Conservation (phyloP, 73 alveolate species). For the Blepharisma stoltei region DNA sequence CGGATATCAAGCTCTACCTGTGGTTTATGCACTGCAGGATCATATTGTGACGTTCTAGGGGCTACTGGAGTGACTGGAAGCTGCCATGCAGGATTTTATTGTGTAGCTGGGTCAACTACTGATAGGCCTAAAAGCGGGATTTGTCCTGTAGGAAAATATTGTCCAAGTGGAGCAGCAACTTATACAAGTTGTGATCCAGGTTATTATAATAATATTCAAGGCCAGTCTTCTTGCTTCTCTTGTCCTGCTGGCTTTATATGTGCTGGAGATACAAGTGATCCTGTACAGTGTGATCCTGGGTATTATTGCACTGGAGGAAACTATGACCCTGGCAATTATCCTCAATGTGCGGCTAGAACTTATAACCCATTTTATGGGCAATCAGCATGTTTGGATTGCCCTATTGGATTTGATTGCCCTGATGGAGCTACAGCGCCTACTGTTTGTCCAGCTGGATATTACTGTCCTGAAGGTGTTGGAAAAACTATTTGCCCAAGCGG, state of each 20-base stretch:
- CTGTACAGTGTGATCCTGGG: slow-evolving; percentile 54
- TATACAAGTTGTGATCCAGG: slow-evolving; percentile 28
- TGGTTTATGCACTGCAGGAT: slow-evolving; percentile 43
- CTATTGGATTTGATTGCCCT: slow-evolving; percentile 46
- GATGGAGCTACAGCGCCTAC: slow-evolving; percentile 28
- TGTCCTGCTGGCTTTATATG: slow-evolving; percentile 49
- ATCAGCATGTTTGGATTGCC: slow-evolving; percentile 40
- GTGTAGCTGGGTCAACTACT: slow-evolving; percentile 44
- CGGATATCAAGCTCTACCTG: not conserved
- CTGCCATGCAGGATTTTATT: slow-evolving; percentile 56
- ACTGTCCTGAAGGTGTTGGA: slow-evolving; percentile 36
- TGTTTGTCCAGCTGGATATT: slow-evolving; percentile 43
- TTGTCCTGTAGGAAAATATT: slow-evolving; percentile 57
- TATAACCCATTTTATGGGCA: slow-evolving; percentile 43
- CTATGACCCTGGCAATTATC: slow-evolving; percentile 35
- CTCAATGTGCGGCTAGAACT: slow-evolving; percentile 38
- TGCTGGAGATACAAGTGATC: slow-evolving; percentile 40
- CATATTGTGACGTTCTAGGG: slow-evolving; percentile 23
- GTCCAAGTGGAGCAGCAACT: slow-evolving; percentile 51
- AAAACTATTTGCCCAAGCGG: slow-evolving; percentile 68
- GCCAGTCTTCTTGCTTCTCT: slow-evolving; percentile 36
- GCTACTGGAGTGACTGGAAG: slow-evolving; percentile 39
- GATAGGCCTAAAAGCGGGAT: slow-evolving; percentile 28
- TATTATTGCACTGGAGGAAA: slow-evolving; percentile 56
- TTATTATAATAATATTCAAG: slow-evolving; percentile 15